Base-by-base conservation (phyloP, 768 basidiomycete genomes). In the Trametes cingulata region DNA sequence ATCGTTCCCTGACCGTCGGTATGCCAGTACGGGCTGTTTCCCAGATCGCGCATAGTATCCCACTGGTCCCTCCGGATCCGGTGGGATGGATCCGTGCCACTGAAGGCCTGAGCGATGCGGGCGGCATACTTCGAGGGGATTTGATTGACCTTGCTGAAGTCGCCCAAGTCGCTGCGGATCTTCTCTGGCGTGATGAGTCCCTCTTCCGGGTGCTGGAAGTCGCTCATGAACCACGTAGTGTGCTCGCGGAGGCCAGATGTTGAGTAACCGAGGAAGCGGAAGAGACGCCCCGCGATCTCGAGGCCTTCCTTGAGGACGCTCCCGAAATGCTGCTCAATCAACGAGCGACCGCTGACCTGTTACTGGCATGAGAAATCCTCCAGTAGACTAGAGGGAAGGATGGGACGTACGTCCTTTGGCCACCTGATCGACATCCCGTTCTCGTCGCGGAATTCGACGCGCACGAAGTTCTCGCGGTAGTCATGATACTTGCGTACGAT, bases 1-100 rank as follows among this genome's bases (percentile, higher is more conserved):
- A 93, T 89, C 0, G 88, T 90, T 2, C 92, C 91, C 15, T 88
- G 83, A 19, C 91, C 91, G 59, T 93, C 91, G 0, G 90, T 91
- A 69, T 86, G 86, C 22, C 78, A 60, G 60, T 77, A 78, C 35
- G 61, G 71, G 15, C 77, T 69, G 14, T 22, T 33, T 1, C 65
- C 77, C 76, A 20, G 89, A 74, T 70, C 61, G 7, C 91, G 90
- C 0, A 72, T 68, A 51, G 78, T 74, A 50, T 84, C 79, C 85
- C 91, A 92, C 64, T 93, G 78, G 43, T 77, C 61, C 2, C 70
- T 71, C 12, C 61, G 52, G 52, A 93, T 83, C 25, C 69, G 70
- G 22, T 91, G 83, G 1, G 89, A 88, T 0, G 85, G 82, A 61
- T 89, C 85, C 1, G 93, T 95, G 1, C 87, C 85, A 0, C 89